Evolutionary conservation across 176 grass and related monocot genomes (phyloP).

Genomic region (Zea mays): Zm-B73-REFERENCE-NAM-5.0 NC_050097.1:218735501-218736000

Average conservation of each 20-base stretch:
- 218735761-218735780: conserved; percentile 31
- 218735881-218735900: conserved; percentile 23
- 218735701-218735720: conserved; percentile 13
- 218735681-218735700: conserved; percentile 44
- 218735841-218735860: background rate
- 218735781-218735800: conserved; percentile 34
- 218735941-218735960: conserved; percentile 37
- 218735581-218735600: conserved; percentile 21
- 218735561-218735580: conserved; percentile 54
- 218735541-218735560: conserved; percentile 95
- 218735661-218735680: conserved; percentile 29
- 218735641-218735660: conserved; percentile 73
- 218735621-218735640: conserved; percentile 44
- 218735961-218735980: conserved; percentile 34
- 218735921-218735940: conserved; percentile 56
- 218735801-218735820: conserved; percentile 53
- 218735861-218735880: conserved; percentile 40
- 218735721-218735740: background rate
- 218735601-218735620: conserved; percentile 13
- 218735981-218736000: conserved; percentile 39
- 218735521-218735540: conserved; percentile 70
- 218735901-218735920: conserved; percentile 42
- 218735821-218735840: conserved; percentile 42
- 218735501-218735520: conserved; percentile 41
- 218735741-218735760: conserved; percentile 11